These are phyloP conservation scores for Petunia secreta DNA, from an alignment of 257 asterid genomes.

Conservation along the genomic window DNA sequence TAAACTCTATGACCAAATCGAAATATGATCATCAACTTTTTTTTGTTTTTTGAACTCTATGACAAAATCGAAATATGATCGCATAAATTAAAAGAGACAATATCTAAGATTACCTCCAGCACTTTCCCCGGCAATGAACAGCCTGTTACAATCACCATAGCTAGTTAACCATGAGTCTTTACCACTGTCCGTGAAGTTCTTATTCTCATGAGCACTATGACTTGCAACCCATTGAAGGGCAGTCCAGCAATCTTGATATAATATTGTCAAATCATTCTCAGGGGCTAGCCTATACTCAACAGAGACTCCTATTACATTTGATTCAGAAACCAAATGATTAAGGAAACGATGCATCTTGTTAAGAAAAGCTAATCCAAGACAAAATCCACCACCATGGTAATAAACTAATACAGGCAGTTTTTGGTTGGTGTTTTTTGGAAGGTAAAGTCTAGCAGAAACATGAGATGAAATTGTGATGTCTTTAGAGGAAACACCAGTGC, in stretches of 20 bases:
- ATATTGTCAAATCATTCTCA: conserved; percentile 34
- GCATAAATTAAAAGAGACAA: too few species aligned
- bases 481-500: conserved; percentile 35
- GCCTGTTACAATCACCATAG: conserved; percentile 26
- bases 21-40: too few species aligned
- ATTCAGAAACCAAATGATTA: conserved; percentile 17
- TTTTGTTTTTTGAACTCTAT: too few species aligned
- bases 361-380: conserved; percentile 38
- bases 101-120: conserved; percentile 28
- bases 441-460: conserved; percentile 41
- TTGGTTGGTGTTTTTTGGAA: conserved; percentile 27
- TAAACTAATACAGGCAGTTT: conserved; percentile 34
- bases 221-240: conserved; percentile 39
- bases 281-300: conserved; percentile 44
- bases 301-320: conserved; percentile 31
- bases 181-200: not conserved
- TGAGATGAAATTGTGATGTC: conserved; percentile 32
- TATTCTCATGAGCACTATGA: not conserved
- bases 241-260: conserved; percentile 39
- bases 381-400: conserved; percentile 41
- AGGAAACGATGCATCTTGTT: conserved; percentile 29
- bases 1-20: too few species aligned
- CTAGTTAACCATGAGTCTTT: conserved; percentile 36
- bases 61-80: too few species aligned
- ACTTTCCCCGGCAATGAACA: conserved; percentile 41